Evolutionary conservation across 148 eudicot species (phyloP), one percentile per base, ranked within the genome.

Genomic region (Mesembryanthemum crystallinum): DNA sequence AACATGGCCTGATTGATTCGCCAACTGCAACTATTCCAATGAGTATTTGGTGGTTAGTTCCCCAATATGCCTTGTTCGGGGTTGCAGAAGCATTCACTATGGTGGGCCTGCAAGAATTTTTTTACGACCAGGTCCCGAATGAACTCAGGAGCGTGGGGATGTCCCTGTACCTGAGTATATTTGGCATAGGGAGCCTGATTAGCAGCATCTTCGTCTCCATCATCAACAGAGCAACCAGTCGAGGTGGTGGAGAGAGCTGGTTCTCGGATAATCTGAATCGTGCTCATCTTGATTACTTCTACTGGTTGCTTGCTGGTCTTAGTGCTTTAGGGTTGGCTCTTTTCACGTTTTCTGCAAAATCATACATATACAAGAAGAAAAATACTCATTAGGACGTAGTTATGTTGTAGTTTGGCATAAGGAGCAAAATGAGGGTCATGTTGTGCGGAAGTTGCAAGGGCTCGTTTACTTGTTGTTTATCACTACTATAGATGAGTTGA

Each of bases 31-130:
- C 57, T 0, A 69, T 91, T 39, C 96, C 91, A 0, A 88, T 91
- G 89, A 81, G 81, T 4, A 67, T 91, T 1, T 82, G 84, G 86
- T 89, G 96, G 90, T 67, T 91, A 77, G 43, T 87, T 55, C 96
- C 96, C 17, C 92, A 88, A 63, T 84, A 84, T 54, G 60, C 64
- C 1, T 24, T 88, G 80, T 72, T 73, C 35, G 92, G 91, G 20
- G 43, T 79, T 11, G 57, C 85, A 4, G 84, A 85, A 17, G 88
- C 69, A 0, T 86, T 89, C 73, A 71, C 88, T 2, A 74, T 85
- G 79, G 81, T 91, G 43, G 96, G 93, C 12, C 43, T 89, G 82
- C 93, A 90, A 69, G 90, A 89, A 49, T 82, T 87, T 58, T 88
- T 90, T 78, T 90, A 90, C 51, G 89, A 82, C n/a, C 85, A 87